Conservation (phyloP, 345 rosid species). For the Alliaria petiolata region DNA sequence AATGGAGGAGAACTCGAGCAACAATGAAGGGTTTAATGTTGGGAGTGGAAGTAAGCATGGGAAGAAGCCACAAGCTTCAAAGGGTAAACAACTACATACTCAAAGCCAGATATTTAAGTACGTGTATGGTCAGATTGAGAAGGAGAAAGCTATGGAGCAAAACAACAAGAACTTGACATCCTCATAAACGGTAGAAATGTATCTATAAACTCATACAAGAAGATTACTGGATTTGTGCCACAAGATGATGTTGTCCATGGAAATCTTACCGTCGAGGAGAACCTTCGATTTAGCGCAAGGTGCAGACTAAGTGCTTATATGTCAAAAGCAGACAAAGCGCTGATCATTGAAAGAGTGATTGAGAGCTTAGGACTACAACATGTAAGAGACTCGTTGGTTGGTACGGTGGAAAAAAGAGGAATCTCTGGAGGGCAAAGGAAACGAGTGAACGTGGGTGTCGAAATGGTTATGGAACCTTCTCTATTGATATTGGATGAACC, state of each 20-base stretch:
- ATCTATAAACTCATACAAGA: conserved; percentile 64
- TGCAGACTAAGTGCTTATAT: conserved; percentile 81
- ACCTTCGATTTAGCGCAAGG: conserved; percentile 82
- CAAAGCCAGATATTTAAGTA: conserved; percentile 86
- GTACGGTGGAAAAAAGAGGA: conserved; percentile 85
- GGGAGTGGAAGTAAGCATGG: conserved; percentile 51
- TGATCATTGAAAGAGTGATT: conserved; percentile 86
- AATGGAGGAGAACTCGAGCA: conserved; percentile 52
- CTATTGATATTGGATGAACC: conserved; percentile 87
- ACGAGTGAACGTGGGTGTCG: conserved; percentile 88
- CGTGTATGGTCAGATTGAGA: conserved; percentile 89
- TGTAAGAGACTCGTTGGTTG: conserved; percentile 82
- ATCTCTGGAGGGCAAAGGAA: conserved; percentile 96
- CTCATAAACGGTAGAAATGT: conserved; percentile 77
- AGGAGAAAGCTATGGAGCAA: conserved; percentile 78
- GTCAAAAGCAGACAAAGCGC: conserved; percentile 83
- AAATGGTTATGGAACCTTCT: conserved; percentile 98
- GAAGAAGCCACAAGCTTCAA: conserved; percentile 59
- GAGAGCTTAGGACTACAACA: conserved; percentile 80
- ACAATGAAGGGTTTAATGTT: conserved; percentile 52
- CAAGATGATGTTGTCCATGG: conserved; percentile 97
- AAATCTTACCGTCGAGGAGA: conserved; percentile 89
- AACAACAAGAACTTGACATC: conserved; percentile 63
- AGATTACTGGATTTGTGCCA: conserved; percentile 86
- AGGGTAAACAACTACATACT: conserved; percentile 65